These are phyloP conservation scores for Trichoderma hamatum DNA, from an alignment of 2,329 filamentous ascomycete genomes.

Conservation along the genomic window DNA sequence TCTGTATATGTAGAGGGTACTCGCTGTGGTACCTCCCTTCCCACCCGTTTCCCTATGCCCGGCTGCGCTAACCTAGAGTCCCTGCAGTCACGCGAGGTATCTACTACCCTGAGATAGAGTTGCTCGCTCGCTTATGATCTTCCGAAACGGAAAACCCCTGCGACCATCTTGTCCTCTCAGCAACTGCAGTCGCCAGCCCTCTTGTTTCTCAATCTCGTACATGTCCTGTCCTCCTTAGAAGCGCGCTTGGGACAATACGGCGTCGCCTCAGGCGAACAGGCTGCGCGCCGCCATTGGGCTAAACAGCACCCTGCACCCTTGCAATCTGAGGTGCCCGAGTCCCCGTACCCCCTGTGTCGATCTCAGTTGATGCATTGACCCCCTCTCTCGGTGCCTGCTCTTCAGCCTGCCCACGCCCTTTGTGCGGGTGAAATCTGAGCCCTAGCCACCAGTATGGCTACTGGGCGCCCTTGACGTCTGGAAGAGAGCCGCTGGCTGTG, in stretches of 20 bases:
- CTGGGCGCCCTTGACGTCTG: background rate
- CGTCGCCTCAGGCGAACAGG: slow-evolving; percentile 9
- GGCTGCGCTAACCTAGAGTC: background rate
- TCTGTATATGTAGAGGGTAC: background rate
- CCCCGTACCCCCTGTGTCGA: slow-evolving; percentile 28
- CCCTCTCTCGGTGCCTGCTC: background rate
- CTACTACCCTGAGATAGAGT: background rate
- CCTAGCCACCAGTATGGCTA: background rate
- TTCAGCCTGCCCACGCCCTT: background rate
- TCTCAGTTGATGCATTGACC: slow-evolving; percentile 17
- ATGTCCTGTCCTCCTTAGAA: background rate
- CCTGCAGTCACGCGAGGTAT: background rate
- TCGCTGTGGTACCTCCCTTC: background rate
- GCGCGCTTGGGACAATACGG: background rate
- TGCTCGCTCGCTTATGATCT: slow-evolving; percentile 8
- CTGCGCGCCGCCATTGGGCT: slow-evolving; percentile 4
- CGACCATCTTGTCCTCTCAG: slow-evolving; percentile 1
- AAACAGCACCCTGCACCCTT: slow-evolving; percentile 6
- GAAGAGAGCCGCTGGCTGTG: background rate
- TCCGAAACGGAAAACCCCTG: slow-evolving; percentile 22
- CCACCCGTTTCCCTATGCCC: background rate
- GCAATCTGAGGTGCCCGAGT: slow-evolving; percentile 26
- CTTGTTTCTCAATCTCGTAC: background rate
- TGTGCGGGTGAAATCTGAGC: background rate
- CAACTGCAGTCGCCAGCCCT: background rate